phyloP scores from a whole-genome alignment of 257 asterid species.

The Solanum virginianum region DNA sequence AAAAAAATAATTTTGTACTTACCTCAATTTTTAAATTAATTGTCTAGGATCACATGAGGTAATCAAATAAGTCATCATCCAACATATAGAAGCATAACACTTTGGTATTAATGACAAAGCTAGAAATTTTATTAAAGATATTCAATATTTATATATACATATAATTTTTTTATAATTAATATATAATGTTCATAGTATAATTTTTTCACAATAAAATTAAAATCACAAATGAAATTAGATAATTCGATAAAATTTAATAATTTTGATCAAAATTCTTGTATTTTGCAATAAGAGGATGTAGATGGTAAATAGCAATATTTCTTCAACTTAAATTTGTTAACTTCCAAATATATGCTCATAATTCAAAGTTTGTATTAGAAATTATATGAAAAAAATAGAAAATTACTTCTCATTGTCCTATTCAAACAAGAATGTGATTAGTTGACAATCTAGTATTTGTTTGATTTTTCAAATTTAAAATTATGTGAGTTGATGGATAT shows the following conservation, averaged over 20 bases:
- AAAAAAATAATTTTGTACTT: not conserved
- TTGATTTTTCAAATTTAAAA: not conserved
- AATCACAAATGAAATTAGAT: not conserved
- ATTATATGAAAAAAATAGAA: not conserved
- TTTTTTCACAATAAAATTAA: not conserved
- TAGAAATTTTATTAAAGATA: not conserved
- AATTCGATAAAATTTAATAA: fast-evolving
- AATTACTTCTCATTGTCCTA: not conserved
- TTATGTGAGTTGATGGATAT: no score
- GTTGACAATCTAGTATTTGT: not conserved
- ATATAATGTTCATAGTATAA: not conserved
- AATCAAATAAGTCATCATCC: not conserved
- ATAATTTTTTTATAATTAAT: no score
- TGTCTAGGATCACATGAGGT: not conserved
- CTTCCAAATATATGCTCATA: not conserved
- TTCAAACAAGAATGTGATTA: not conserved
- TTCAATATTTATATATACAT: no score
- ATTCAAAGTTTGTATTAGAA: not conserved
- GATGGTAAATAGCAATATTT: not conserved
- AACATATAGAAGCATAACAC: not conserved
- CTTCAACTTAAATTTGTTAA: not conserved
- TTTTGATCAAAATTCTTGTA: not conserved
- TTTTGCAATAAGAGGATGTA: not conserved
- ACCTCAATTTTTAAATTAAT: not conserved
- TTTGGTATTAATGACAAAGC: not conserved